Base-by-base conservation (phyloP, 2,329 filamentous ascomycete species). In the Pseudopyricularia javanii region DNA sequence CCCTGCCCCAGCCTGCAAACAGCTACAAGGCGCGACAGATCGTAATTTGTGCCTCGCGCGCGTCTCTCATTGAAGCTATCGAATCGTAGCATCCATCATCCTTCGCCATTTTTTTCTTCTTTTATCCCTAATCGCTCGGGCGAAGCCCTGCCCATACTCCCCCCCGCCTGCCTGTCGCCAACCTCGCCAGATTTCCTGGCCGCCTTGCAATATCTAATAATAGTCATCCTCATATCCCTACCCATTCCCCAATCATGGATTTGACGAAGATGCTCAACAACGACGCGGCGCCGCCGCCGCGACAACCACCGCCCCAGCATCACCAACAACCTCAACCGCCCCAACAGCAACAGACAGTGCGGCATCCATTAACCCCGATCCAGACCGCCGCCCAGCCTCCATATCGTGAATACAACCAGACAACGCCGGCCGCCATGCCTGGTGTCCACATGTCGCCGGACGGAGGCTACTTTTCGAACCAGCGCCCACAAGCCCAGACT, bases 261-360 rank as follows among this genome's bases (percentile, higher is more conserved):
- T 70, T 80, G 54, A 66, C 70, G 57, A 72, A 71, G 15, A 75
- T 82, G 60, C 66, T 82, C 49, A 82, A 80, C 63, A 68, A 71
- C 34, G 77, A 76, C 56, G 72, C 67, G 59, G 72, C 68, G 50
- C 64, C 62, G 34, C 61, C 54, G 28, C 61, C 49, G 53, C 62
- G 59, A 57, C 53, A 47, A 47, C 51, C 37, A 26, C 56, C 63
- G 14, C 63, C 54, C 50, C 63, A 33, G 32, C 61, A 51, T 52
- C 61, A 51, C 30, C 62, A 55, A 26, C 61, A 49, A 51, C 61
- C 59, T 57, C 53, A 50, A 49, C 53, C 37, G 26, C 56, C 63
- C 12, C 64, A 54, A 49, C 63, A 33, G 28, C 62, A 51, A 52
- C 61, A 51, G 43, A 58, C 47, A 32, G 54, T 60, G 49, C 61